Conservation (phyloP, 2,329 filamentous ascomycete species). For the Lasiodiplodia gonubiensis region DNA sequence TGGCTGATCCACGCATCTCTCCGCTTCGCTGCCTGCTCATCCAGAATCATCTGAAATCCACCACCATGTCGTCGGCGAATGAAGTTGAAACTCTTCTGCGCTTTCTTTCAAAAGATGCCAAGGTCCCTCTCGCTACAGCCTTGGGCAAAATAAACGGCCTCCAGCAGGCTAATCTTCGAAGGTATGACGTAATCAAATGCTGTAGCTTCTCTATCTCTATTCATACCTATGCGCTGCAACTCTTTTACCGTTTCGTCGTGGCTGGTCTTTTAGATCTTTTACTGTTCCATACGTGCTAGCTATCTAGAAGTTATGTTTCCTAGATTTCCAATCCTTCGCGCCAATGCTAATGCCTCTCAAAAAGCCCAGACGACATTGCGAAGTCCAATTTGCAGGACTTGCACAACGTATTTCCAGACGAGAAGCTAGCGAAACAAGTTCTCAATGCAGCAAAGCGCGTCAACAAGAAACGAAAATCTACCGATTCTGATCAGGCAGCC, state of each 20-base stretch:
- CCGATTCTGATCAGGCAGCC: slow-evolving; percentile 38
- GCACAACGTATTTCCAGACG: slow-evolving; percentile 54
- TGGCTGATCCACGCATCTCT: background rate
- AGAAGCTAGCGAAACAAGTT: slow-evolving; percentile 63
- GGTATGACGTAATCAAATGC: slow-evolving; percentile 28
- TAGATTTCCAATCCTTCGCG: background rate
- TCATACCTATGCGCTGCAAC: background rate
- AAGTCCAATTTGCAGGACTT: slow-evolving; percentile 54
- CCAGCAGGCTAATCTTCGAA: slow-evolving; percentile 53
- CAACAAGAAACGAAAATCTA: slow-evolving; percentile 59
- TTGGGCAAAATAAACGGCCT: slow-evolving; percentile 62
- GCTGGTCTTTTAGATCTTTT: background rate
- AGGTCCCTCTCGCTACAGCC: slow-evolving; percentile 60
- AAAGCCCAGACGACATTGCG: slow-evolving; percentile 54
- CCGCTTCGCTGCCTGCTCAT: background rate
- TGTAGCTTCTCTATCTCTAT: background rate
- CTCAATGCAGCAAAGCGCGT: slow-evolving; percentile 62
- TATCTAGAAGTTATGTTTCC: background rate
- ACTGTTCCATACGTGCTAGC: background rate
- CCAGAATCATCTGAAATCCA: background rate
- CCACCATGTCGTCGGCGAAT: slow-evolving; percentile 41
- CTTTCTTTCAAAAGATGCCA: slow-evolving; percentile 64
- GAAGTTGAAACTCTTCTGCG: slow-evolving; percentile 58
- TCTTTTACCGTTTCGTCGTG: background rate
- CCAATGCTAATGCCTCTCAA: background rate